A percentile compares a stretch with the other conserved stretches of the same genome.
Evolutionary conservation across 2,329 filamentous ascomycete species (phyloP).

Genomic region (Verticillium alfalfae): DNA sequence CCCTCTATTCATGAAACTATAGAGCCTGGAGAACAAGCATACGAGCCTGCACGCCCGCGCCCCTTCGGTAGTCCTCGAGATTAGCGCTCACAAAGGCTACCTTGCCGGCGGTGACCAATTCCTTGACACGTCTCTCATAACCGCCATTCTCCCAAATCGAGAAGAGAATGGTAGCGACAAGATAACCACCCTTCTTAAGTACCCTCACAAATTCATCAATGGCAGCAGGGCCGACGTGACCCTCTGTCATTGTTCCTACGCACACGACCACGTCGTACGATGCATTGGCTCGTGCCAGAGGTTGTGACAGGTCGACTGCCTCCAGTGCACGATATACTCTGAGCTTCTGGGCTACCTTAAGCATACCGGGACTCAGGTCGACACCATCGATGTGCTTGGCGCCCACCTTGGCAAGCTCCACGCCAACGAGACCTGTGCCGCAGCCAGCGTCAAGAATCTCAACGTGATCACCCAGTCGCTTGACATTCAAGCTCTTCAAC

Average conservation of each 20-base stretch:
- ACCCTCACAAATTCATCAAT: constrained; percentile 45
- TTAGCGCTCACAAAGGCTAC: constrained; percentile 20
- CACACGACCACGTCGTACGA: constrained; percentile 46
- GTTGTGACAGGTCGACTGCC: constrained; percentile 38
- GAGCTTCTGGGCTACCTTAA: constrained; percentile 41
- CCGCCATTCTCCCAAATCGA: constrained; percentile 43
- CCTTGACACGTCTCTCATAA: constrained; percentile 38
- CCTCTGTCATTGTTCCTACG: constrained; percentile 49
- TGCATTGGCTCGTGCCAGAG: constrained; percentile 29
- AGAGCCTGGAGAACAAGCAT: constrained; percentile 21
- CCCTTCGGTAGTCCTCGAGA: constrained; percentile 23
- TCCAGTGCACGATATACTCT: constrained; percentile 40
- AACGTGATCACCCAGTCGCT: constrained; percentile 14
- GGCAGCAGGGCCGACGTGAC: constrained; percentile 46
- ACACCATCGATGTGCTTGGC: constrained; percentile 43
- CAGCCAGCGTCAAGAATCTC: constrained; percentile 49
- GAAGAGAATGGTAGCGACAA: constrained; percentile 45
- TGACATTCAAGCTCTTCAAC: constrained; percentile 19
- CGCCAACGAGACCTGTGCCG: constrained; percentile 48
- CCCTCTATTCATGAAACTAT: not conserved
- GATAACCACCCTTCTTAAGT: constrained; percentile 36
- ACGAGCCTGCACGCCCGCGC: constrained; percentile 20
- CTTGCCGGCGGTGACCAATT: constrained; percentile 20
- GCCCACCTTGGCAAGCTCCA: constrained; percentile 35
- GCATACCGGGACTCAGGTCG: constrained; percentile 48